Percentiles rank a stretch among this genome's conserved stretches.
These are phyloP conservation scores for Arctium lappa DNA, from an alignment of 129 eudicot species.

Conservation along the genomic window DNA sequence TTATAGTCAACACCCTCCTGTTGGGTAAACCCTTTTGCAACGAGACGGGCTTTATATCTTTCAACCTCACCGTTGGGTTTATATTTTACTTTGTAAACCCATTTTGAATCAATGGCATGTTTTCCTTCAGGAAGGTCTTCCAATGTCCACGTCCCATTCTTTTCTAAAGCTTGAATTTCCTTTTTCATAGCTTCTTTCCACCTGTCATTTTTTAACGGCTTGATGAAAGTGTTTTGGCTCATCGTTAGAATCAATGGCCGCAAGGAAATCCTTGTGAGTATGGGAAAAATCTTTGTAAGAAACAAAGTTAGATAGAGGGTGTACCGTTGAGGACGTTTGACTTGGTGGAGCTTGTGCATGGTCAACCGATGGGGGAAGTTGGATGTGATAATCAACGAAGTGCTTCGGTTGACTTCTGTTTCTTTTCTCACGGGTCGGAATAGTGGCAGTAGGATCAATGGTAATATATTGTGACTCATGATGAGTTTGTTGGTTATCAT, in stretches of 20 bases:
- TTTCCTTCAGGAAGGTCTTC: too few species aligned
- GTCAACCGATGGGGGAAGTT: conserved; percentile 4
- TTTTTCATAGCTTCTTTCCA: background rate
- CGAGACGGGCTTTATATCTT: too few species aligned
- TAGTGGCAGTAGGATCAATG: too few species aligned
- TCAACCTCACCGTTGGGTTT: too few species aligned
- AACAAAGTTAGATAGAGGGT: conserved; percentile 11
- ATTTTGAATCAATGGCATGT: too few species aligned
- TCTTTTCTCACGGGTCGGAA: background rate
- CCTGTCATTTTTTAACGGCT: background rate
- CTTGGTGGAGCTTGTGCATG: background rate
- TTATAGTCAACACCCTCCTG: too few species aligned
- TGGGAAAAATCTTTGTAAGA: background rate
- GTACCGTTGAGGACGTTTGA: background rate
- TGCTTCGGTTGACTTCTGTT: background rate
- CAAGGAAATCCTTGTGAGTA: background rate
- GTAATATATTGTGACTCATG: background rate
- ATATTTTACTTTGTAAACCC: too few species aligned
- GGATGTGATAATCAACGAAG: background rate
- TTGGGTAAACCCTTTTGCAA: too few species aligned
- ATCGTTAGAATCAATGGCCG: background rate
- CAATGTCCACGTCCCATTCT: too few species aligned
- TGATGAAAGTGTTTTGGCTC: background rate
- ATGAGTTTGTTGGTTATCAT: background rate
- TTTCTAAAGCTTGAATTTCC: too few species aligned